A percentile compares a stretch with the other conserved stretches of the same genome.
These are phyloP conservation scores for Mucor irregularis DNA, from an alignment of 371 early-diverging fungal genomes.

Conservation along the genomic window DNA sequence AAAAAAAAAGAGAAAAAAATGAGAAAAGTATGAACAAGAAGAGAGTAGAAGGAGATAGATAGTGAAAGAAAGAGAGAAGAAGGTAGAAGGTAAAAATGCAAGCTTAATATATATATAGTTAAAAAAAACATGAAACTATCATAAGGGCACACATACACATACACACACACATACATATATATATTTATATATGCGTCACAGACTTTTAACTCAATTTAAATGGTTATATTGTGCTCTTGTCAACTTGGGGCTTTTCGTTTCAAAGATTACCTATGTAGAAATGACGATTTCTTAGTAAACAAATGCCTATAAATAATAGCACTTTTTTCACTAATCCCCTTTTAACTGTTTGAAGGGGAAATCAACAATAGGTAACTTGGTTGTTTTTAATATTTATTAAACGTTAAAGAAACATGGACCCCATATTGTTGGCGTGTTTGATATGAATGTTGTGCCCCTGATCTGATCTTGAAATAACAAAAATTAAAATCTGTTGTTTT, in stretches of 20 bases:
- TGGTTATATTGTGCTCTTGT: constrained; percentile 15
- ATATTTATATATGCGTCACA: constrained; percentile 18
- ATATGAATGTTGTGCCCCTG: no score
- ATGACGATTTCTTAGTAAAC: constrained; percentile 8
- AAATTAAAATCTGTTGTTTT: no score
- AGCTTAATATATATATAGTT: constrained; percentile 13
- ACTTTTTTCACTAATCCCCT: no score
- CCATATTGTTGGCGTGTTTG: no score
- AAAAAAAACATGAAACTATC: neutral
- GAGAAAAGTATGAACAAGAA: neutral
- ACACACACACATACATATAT: neutral
- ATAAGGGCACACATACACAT: neutral
- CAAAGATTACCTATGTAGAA: neutral
- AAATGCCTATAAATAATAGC: neutral
- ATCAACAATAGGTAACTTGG: constrained; percentile 2
- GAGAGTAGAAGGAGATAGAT: no score
- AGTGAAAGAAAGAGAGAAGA: neutral
- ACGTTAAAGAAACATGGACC: neutral
- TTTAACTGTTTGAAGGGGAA: constrained; percentile 19
- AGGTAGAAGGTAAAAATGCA: neutral
- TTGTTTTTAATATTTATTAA: constrained; percentile 9
- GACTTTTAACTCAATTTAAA: constrained; percentile 5
- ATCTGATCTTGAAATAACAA: no score
- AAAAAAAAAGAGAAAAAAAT: neutral
- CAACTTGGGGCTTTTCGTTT: neutral